These are phyloP conservation scores for Glebionis coronaria DNA, from an alignment of 129 eudicot genomes.

Conservation along the genomic window DNA sequence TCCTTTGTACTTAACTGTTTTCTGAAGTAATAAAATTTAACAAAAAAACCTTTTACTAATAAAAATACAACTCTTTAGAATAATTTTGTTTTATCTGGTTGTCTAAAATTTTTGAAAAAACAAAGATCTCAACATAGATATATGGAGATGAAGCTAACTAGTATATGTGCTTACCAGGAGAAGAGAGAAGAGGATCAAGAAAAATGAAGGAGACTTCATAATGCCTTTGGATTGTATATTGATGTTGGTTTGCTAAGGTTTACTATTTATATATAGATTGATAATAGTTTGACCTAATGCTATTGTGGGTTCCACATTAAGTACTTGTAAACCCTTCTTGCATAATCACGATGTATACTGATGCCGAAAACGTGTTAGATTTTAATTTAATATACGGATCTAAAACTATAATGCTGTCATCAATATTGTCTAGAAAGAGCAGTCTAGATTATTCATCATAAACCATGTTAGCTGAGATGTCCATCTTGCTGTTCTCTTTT, in stretches of 20 bases:
- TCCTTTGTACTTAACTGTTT: too few relatives aligned
- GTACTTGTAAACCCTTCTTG: slow-evolving; percentile 18
- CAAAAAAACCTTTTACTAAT: too few relatives aligned
- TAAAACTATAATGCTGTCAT: slow-evolving; percentile 3
- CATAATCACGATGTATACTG: slow-evolving; percentile 8
- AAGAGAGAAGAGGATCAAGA: slow-evolving; percentile 39
- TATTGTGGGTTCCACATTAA: slow-evolving; percentile 20
- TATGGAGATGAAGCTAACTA: slow-evolving; percentile 1
- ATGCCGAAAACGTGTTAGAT: slow-evolving; percentile 19
- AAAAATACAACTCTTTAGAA: too few relatives aligned
- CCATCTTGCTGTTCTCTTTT: slow-evolving; percentile 7
- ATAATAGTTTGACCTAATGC: slow-evolving; percentile 28
- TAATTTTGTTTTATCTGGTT: too few relatives aligned
- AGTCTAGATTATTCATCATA: slow-evolving; percentile 20
- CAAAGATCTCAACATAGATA: neutral
- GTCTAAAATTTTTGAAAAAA: neutral
- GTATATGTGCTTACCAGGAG: slow-evolving; percentile 35
- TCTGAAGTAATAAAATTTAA: too few relatives aligned
- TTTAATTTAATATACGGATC: neutral
- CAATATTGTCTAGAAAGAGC: slow-evolving; percentile 12
- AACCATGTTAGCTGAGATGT: slow-evolving; percentile 30
- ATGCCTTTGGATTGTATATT: slow-evolving; percentile 28
- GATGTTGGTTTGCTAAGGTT: slow-evolving; percentile 19
- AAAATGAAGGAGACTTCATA: slow-evolving; percentile 39
- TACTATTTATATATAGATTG: slow-evolving; percentile 36